Percentiles rank a stretch among this genome's conserved stretches.
These are phyloP conservation scores for Inga oerstediana DNA, from an alignment of 306 rosid species.

Conservation along the genomic window DNA sequence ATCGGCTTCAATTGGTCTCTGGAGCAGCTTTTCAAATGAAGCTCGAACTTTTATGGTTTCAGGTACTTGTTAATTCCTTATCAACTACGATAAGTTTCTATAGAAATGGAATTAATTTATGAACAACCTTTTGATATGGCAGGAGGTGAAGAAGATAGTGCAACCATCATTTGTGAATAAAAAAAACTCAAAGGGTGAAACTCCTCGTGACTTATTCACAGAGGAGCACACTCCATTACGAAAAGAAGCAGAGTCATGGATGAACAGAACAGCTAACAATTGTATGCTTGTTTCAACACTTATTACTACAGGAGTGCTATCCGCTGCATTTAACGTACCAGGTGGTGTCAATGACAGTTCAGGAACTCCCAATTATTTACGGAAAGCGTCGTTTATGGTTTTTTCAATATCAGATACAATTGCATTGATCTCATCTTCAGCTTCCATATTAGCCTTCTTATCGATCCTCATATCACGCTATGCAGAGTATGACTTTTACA, in stretches of 20 bases:
- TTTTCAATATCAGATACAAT: constrained; percentile 48
- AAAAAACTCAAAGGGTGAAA: constrained; percentile 14
- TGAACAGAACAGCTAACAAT: constrained; percentile 46
- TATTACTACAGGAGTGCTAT: constrained; percentile 40
- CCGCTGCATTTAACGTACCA: constrained; percentile 43
- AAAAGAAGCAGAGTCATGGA: constrained; percentile 45
- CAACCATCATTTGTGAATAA: constrained; percentile 7
- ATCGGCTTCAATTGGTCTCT: constrained; percentile 35
- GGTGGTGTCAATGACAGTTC: constrained; percentile 26
- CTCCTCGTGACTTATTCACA: constrained; percentile 45
- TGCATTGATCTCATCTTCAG: constrained; percentile 54
- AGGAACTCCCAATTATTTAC: constrained; percentile 26
- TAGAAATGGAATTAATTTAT: no score
- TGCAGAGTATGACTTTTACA: constrained; percentile 45
- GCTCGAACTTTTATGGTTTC: constrained; percentile 42
- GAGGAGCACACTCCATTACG: constrained; percentile 30
- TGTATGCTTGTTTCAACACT: constrained; percentile 40
- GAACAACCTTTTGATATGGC: not conserved
- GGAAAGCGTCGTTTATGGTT: not conserved
- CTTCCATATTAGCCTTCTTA: constrained; percentile 48
- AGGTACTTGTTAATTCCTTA: constrained; percentile 30
- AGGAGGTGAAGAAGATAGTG: constrained; percentile 56
- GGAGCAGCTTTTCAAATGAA: constrained; percentile 51
- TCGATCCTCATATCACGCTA: constrained; percentile 52
- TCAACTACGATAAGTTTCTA: not conserved